These are phyloP conservation scores for Dactylis glomerata DNA, from an alignment of 176 grass and related monocot species.

Conservation along the genomic window DNA sequence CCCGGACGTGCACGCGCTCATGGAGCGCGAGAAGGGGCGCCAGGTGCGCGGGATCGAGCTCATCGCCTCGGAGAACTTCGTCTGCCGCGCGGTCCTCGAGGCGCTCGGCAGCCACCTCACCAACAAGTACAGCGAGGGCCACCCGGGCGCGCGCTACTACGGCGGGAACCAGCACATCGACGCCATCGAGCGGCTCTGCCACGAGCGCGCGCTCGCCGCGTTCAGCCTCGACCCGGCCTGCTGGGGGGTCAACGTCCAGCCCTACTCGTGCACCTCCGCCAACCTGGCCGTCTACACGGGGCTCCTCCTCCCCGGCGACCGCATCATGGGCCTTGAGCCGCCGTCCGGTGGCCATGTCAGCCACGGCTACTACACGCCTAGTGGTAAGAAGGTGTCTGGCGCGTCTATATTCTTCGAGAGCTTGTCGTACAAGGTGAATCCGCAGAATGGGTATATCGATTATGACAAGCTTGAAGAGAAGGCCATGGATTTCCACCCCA, in stretches of 20 bases:
- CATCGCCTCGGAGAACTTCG: constrained; percentile 95
- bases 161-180: constrained; percentile 91
- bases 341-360: constrained; percentile 95
- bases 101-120: constrained; percentile 96
- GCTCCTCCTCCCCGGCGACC: constrained; percentile 75
- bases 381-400: constrained; percentile 88
- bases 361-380: constrained; percentile 85
- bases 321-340: constrained; percentile 96
- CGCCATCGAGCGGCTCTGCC: constrained; percentile 83
- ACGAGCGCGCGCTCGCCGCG: constrained; percentile 58
- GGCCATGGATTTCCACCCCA: constrained; percentile 91
- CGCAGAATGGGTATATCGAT: constrained; percentile 80
- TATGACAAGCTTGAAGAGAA: constrained; percentile 91
- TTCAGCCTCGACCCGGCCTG: constrained; percentile 63
- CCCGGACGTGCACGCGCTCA: constrained; percentile 67
- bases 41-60: constrained; percentile 95
- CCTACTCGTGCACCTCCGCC: constrained; percentile 94
- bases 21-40: constrained; percentile 77
- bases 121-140: constrained; percentile 97
- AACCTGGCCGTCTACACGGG: constrained; percentile 92
- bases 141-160: constrained; percentile 73
- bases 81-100: constrained; percentile 90
- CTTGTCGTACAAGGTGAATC: constrained; percentile 96
- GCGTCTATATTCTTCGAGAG: constrained; percentile 98
- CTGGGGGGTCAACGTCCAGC: constrained; percentile 95